Evolutionary conservation across 768 basidiomycete species (phyloP).

Genomic region (Strobilomyces echinocephalus): DNA sequence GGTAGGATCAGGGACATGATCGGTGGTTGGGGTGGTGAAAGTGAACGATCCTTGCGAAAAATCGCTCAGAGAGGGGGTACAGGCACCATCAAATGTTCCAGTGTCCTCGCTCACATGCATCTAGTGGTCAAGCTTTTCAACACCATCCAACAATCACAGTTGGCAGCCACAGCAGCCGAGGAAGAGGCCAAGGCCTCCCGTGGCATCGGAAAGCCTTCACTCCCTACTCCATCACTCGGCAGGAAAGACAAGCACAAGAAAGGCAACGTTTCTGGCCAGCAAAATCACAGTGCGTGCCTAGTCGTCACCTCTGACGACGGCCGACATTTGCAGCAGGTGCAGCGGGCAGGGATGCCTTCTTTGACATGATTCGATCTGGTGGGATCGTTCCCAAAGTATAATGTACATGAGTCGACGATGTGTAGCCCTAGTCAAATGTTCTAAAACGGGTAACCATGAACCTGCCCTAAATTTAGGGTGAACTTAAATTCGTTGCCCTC

Average conservation of each 20-base stretch:
- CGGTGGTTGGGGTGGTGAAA: slow-evolving; percentile 86
- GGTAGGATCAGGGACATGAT: slow-evolving; percentile 65
- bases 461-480: slow-evolving; percentile 38
- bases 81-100: neutral
- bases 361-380: slow-evolving; percentile 79
- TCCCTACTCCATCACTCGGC: slow-evolving; percentile 60
- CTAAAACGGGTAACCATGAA: slow-evolving; percentile 6
- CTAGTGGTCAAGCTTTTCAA: slow-evolving; percentile 85
- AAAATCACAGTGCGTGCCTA: slow-evolving; percentile 50
- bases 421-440: neutral
- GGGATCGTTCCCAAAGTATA: slow-evolving; percentile 71
- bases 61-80: slow-evolving; percentile 82
- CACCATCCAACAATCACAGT: slow-evolving; percentile 77
- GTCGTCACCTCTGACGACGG: slow-evolving; percentile 3
- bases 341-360: slow-evolving; percentile 70
- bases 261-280: slow-evolving; percentile 49
- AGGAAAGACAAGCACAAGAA: slow-evolving; percentile 49
- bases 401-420: too few relatives aligned
- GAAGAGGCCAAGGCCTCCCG: slow-evolving; percentile 57
- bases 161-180: slow-evolving; percentile 44
- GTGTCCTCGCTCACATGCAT: neutral
- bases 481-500: slow-evolving; percentile 30
- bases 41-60: slow-evolving; percentile 72
- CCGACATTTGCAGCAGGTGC: slow-evolving; percentile 35
- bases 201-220: slow-evolving; percentile 68